Conservation (phyloP, 805 yeast genomes). For the Saturnispora hagleri region DNA sequence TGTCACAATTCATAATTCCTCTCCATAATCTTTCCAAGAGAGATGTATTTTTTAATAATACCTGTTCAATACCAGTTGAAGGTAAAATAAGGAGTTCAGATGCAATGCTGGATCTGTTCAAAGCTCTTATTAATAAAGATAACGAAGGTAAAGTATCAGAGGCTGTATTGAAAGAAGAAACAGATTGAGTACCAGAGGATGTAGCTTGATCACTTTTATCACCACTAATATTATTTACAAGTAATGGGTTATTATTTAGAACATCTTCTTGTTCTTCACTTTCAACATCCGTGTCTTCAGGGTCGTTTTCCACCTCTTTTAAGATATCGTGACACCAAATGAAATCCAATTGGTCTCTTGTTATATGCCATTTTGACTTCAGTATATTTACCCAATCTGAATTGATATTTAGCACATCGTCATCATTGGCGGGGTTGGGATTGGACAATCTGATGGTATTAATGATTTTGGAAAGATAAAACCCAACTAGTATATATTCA, state of each 20-base stretch:
- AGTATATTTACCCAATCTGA: background rate
- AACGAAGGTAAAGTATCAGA: conserved; percentile 7
- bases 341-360: conserved; percentile 1
- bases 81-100: conserved; percentile 24
- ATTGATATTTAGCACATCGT: conserved; percentile 6
- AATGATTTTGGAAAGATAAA: conserved; percentile 3
- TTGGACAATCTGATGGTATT: background rate
- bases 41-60: conserved; percentile 17
- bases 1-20: conserved; percentile 24
- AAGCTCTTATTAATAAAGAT: conserved; percentile 13
- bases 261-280: conserved; percentile 2
- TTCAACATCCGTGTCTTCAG: conserved; percentile 1
- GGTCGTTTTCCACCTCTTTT: conserved; percentile 1
- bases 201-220: conserved; percentile 4
- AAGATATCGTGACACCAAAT: conserved; percentile 7
- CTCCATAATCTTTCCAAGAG: conserved; percentile 25
- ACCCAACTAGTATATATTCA: conserved; percentile 20
- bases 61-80: conserved; percentile 16
- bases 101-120: conserved; percentile 22
- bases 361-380: conserved; percentile 2
- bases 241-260: conserved; percentile 8
- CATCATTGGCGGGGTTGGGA: conserved; percentile 6
- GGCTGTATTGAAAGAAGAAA: background rate
- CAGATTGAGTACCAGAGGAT: background rate
- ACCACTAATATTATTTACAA: conserved; percentile 16